A percentile compares a stretch with the other conserved stretches of the same genome.
Conservation (phyloP, 805 yeast species). For the Phaffomyces antillensis region DNA sequence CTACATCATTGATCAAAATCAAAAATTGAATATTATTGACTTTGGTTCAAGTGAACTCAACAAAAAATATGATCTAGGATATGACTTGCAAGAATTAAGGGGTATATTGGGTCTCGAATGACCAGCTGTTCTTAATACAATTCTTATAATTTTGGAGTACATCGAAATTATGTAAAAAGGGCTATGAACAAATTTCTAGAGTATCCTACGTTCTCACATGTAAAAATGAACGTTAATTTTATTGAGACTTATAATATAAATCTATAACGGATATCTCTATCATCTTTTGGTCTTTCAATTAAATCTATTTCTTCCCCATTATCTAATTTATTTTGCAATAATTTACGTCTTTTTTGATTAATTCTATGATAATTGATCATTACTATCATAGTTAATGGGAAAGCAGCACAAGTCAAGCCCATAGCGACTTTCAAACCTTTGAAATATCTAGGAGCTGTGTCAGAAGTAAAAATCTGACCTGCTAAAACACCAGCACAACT, state of each 20-base stretch:
- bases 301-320: constrained; percentile 7
- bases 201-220: no score
- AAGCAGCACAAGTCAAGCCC: constrained; percentile 16
- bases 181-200: no score
- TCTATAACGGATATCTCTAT: constrained; percentile 16
- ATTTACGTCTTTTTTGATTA: constrained; percentile 12
- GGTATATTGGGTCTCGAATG: no score
- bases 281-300: constrained; percentile 18
- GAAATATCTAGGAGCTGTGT: constrained; percentile 33
- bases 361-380: constrained; percentile 15
- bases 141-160: no score
- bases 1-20: no score
- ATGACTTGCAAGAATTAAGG: no score
- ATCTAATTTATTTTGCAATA: constrained; percentile 7
- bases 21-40: no score
- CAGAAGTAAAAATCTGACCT: constrained; percentile 29
- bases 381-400: constrained; percentile 12
- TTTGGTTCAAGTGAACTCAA: no score
- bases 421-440: constrained; percentile 25
- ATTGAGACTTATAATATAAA: constrained; percentile 4
- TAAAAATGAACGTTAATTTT: no score
- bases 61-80: no score
- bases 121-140: no score
- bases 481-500: constrained; percentile 31
- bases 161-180: no score